phyloP scores from a whole-genome alignment of 2,329 filamentous ascomycete species.

The Pestalotiopsis sp. region DNA sequence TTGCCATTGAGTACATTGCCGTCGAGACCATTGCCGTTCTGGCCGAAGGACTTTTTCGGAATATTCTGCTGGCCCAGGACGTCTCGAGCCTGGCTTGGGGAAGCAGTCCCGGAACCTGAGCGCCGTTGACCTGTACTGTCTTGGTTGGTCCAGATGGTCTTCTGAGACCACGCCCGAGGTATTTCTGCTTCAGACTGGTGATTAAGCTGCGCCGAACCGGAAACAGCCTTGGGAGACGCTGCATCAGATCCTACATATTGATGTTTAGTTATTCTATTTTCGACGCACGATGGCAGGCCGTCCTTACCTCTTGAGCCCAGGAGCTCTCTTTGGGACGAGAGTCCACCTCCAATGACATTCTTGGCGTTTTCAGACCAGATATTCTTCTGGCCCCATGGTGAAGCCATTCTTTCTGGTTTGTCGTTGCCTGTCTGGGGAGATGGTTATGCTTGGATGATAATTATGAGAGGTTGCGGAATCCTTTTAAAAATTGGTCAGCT shows the following conservation, averaged over 20 bases:
- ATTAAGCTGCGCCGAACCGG: constrained; percentile 71
- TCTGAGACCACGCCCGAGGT: constrained; percentile 32
- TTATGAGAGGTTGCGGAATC: constrained; percentile 3
- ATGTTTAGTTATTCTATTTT: constrained; percentile 21
- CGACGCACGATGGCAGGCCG: background rate
- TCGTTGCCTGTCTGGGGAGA: constrained; percentile 7
- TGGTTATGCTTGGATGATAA: background rate
- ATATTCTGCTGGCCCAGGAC: constrained; percentile 43
- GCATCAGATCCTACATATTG: constrained; percentile 37
- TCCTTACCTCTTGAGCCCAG: constrained; percentile 52
- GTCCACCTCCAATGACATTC: constrained; percentile 12
- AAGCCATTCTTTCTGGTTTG: constrained; percentile 1
- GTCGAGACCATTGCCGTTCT: constrained; percentile 41
- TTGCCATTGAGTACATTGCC: constrained; percentile 42
- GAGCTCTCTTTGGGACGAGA: constrained; percentile 37
- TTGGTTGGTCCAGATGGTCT: constrained; percentile 60
- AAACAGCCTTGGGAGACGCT: constrained; percentile 53
- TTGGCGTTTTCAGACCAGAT: constrained; percentile 12
- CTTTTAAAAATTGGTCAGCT: constrained; percentile 10
- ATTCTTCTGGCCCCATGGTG: constrained; percentile 4
- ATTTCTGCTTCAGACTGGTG: constrained; percentile 69
- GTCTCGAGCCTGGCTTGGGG: constrained; percentile 59
- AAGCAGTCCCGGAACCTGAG: constrained; percentile 55
- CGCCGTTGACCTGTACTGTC: constrained; percentile 45
- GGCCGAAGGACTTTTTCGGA: constrained; percentile 48